Base-by-base conservation (phyloP, 306 rosid genomes). In the Herpetospermum pedunculosum region DNA sequence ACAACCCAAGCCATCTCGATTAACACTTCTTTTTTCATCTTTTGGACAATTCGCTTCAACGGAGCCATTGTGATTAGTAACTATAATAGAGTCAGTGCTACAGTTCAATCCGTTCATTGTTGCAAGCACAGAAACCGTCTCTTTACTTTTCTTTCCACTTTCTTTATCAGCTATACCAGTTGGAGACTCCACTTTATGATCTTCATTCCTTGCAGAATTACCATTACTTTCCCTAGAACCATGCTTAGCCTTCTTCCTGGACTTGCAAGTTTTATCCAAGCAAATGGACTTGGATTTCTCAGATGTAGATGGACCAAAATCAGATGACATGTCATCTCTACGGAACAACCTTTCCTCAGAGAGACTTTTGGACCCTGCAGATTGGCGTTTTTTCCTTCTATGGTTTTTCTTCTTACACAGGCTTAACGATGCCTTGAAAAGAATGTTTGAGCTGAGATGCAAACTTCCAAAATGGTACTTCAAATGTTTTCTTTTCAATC, bases 241-340 rank as follows among this genome's bases (percentile, higher is more conserved):
- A 69, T 82, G 79, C 53, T 77, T 80, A 57, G 77, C 34, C 67
- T 67, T 72, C 77, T 77, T 87, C 75, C 81, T 86, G 37, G 68
- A 73, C 38, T 72, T 50, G 74, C 28, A 49, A 55, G 78, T 43
- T 30, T 80, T 59, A 25, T 14, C 71, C 14, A 69, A 54, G 52
- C 79, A 29, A 65, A 58, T 15, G 44, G 72, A 76, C 52, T 26
- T 63, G 62, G 83, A 59, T 67, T 77, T 80, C 46, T 81, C 87
- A 50, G 83, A 62, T 28, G 85, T 90, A 73, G 91, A 89, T 60
- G 92, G 91, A 69, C 80, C 87, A 48, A 48, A n/a, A 73, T 84
- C 89, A 46, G 90, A 82, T 57, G 80, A 74, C 19, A 49, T 28
- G 75, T 77, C 49, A 69, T 57, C 53, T 48, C 58, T 81, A 46